Evolutionary conservation across 345 rosid genomes (phyloP).

Genomic region (Nephelium lappaceum): DNA sequence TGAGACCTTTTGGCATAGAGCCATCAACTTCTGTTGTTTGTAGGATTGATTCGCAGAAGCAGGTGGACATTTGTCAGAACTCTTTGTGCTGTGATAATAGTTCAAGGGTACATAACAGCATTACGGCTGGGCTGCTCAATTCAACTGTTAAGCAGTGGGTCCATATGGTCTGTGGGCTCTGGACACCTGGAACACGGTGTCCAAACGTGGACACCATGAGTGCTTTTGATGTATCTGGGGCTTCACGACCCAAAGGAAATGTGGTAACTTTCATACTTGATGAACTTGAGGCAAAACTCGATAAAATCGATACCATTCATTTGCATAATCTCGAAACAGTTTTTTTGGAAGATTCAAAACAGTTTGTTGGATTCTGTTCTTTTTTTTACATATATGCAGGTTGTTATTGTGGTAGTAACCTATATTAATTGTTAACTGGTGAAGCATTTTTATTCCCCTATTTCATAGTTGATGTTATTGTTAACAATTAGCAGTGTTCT

Average conservation of each 20-base stretch:
- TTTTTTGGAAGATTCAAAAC: not conserved
- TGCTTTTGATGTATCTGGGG: constrained; percentile 58
- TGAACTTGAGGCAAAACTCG: constrained; percentile 8
- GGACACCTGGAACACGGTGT: constrained; percentile 58
- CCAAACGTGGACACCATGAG: constrained; percentile 59
- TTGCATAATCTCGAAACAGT: not conserved
- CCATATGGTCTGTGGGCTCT: constrained; percentile 64
- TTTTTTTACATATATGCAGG: not conserved
- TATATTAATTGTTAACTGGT: not conserved
- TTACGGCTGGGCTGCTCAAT: constrained; percentile 42
- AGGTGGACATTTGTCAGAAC: constrained; percentile 16
- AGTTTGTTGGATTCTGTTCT: not conserved
- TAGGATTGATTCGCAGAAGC: constrained; percentile 24
- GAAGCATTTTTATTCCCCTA: not conserved
- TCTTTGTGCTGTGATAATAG: constrained; percentile 14
- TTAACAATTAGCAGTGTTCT: not conserved
- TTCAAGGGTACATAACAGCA: constrained; percentile 40
- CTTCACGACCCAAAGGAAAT: constrained; percentile 27
- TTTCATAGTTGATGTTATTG: too few species aligned
- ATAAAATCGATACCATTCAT: not conserved
- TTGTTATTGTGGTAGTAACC: not conserved
- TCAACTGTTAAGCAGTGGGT: constrained; percentile 54
- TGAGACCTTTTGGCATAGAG: constrained; percentile 26
- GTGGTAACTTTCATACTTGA: constrained; percentile 29
- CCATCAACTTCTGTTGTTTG: constrained; percentile 27